Base-by-base conservation (phyloP, 495 filamentous ascomycete species). In the Hypomontagnella submonticulosa region DNA sequence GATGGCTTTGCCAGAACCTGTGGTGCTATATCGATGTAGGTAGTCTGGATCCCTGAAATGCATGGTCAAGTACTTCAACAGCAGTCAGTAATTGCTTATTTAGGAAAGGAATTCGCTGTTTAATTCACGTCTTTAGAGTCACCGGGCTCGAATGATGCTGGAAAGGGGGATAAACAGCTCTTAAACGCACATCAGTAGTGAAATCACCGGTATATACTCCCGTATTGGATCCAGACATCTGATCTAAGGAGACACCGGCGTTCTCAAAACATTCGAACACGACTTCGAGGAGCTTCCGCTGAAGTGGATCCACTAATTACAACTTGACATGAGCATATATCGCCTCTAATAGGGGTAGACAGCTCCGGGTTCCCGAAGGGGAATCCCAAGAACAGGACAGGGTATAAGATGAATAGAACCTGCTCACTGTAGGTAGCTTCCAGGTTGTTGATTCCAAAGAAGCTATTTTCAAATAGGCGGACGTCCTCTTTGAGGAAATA, bases 191-290 rank as follows among this genome's bases (percentile, higher is more conserved):
- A 56, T 79, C 77, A 0, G 61, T 65, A 30, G 77, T 76, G 44
- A 79, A 79, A 23, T 64, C 44, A 4, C 50, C 55, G 4, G 59
- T 46, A 19, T 44, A 71, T 7, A 41, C 34, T 4, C 91, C 91
- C 34, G 92, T 87, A 7, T 89, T 81, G 70, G 90, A 84, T 9
- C 90, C 85, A 62, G 76, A 87, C 1, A 90, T 87, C 1, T 85
- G 86, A 0, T 90, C 87, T 0, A 63, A 42, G 0, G 64, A 36
- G 1, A 43, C n/a, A 13, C 58, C 56, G 49, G 56, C 60, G 54
- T 69, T 74, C 61, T 84, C 83, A 0, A 87, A 64, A 0, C 71
- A 70, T 47, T 80, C 77, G 33, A 71, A 77, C 0, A 72, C 72
- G 1, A 77, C 73, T 51, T 83, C 80, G 1, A 83, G 61, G 0